Conservation (phyloP, 2,329 filamentous ascomycete species). For the Penicillium frequentans region DNA sequence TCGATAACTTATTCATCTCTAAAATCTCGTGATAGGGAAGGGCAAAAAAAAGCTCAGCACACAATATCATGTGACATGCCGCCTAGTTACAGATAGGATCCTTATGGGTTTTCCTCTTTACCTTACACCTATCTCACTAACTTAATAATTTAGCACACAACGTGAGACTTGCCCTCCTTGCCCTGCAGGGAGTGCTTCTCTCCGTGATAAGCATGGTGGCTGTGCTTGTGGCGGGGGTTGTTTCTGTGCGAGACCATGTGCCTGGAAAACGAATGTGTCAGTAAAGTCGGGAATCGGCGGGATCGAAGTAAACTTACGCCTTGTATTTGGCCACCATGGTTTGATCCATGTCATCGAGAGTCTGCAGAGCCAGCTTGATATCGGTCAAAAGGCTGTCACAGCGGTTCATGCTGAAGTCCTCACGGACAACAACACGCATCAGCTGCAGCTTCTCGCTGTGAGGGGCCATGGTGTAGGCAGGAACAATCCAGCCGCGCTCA, state of each 20-base stretch:
- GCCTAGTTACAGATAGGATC: too few species aligned
- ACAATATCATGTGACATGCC: too few species aligned
- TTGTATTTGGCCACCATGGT: constrained; percentile 69
- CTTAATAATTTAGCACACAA: constrained; percentile 63
- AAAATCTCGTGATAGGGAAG: not conserved
- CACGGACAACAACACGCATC: constrained; percentile 86
- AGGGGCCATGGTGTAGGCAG: constrained; percentile 96
- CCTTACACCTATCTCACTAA: too few species aligned
- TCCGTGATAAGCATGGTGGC: constrained; percentile 57
- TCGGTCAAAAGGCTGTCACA: constrained; percentile 78
- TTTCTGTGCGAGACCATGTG: constrained; percentile 58
- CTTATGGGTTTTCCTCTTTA: too few species aligned
- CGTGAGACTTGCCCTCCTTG: constrained; percentile 87
- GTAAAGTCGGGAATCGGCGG: not conserved
- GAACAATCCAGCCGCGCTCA: constrained; percentile 86
- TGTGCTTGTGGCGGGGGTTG: constrained; percentile 55
- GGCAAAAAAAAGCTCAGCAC: too few species aligned
- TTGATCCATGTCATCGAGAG: constrained; percentile 72
- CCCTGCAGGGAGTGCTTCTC: constrained; percentile 88
- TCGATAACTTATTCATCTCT: not conserved
- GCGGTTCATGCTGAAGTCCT: constrained; percentile 81
- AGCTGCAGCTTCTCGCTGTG: constrained; percentile 82
- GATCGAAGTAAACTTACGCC: constrained; percentile 48
- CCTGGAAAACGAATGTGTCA: constrained; percentile 22
- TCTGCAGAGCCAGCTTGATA: constrained; percentile 72